These are phyloP conservation scores for Aspergillus carbonarius DNA, from an alignment of 2,329 filamentous ascomycete genomes.

Conservation along the genomic window DNA sequence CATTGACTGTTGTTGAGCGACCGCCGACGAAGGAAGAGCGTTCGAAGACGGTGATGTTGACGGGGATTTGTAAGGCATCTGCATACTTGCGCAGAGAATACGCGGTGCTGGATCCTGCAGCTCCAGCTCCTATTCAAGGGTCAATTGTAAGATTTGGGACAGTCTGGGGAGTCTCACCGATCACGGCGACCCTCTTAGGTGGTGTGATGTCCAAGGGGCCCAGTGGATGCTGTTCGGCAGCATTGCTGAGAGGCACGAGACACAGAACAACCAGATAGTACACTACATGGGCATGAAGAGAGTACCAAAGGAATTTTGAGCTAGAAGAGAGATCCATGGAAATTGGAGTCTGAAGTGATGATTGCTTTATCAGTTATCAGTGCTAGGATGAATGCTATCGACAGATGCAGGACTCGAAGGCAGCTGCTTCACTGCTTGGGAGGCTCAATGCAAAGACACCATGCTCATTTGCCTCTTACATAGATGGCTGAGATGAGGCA, in stretches of 20 bases:
- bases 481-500: not conserved
- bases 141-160: not conserved
- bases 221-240: constrained; percentile 28
- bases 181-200: constrained; percentile 36
- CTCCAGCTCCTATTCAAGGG: constrained; percentile 69
- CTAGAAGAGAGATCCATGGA: constrained; percentile 11
- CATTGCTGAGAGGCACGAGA: constrained; percentile 21
- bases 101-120: constrained; percentile 81
- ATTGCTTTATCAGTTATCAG: too few relatives aligned
- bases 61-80: constrained; percentile 54
- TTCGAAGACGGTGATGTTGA: constrained; percentile 89
- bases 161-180: constrained; percentile 27
- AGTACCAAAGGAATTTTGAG: not conserved
- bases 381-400: not conserved
- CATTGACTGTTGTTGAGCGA: constrained; percentile 79
- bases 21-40: constrained; percentile 75
- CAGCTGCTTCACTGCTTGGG: not conserved
- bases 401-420: not conserved
- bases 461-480: not conserved
- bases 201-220: constrained; percentile 10
- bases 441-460: not conserved
- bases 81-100: constrained; percentile 78
- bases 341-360: not conserved
- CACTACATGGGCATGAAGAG: constrained; percentile 10
- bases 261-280: constrained; percentile 12